Evolutionary conservation across 2,329 filamentous ascomycete genomes (phyloP).

Genomic region (Blumeria graminis): DNA sequence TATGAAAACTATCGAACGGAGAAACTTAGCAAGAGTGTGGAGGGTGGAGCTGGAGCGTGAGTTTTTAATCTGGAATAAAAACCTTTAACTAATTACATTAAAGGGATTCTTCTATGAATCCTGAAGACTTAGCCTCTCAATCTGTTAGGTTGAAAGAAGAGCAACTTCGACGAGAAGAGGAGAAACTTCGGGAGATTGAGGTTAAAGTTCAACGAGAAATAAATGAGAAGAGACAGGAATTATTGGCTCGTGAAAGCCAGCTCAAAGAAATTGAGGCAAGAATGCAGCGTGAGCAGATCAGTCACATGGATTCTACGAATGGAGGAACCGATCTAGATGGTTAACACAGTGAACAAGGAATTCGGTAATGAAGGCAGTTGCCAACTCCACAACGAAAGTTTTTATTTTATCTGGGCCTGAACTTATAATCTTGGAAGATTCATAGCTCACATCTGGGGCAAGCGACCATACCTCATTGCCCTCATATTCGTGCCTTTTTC

Average conservation of each 20-base stretch:
- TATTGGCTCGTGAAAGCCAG: constrained; percentile 91
- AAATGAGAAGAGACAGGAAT: constrained; percentile 98
- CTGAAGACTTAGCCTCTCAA: constrained; percentile 87
- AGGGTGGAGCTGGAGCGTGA: constrained; percentile 69
- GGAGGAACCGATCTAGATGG: constrained; percentile 9
- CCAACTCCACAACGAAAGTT: too few species aligned
- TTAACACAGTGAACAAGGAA: too few species aligned
- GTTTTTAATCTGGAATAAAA: constrained; percentile 19
- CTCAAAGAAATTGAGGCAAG: constrained; percentile 95
- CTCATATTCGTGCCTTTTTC: too few species aligned
- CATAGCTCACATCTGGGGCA: too few species aligned
- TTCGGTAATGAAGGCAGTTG: too few species aligned
- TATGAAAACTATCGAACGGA: constrained; percentile 99
- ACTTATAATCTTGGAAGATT: too few species aligned
- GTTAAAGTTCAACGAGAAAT: constrained; percentile 99
- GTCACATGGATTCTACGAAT: constrained; percentile 18
- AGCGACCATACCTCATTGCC: too few species aligned
- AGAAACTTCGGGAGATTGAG: constrained; percentile 98
- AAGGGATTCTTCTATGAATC: constrained; percentile 77
- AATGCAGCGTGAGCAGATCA: constrained; percentile 69
- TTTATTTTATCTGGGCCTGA: too few species aligned
- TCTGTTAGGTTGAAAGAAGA: constrained; percentile 98
- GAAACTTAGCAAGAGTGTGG: constrained; percentile 98
- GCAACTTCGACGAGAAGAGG: constrained; percentile 93
- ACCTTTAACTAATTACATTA: background rate